Evolutionary conservation across 371 early-diverging fungal species (phyloP).

Genomic region (Apophysomyces ossiformis): DNA sequence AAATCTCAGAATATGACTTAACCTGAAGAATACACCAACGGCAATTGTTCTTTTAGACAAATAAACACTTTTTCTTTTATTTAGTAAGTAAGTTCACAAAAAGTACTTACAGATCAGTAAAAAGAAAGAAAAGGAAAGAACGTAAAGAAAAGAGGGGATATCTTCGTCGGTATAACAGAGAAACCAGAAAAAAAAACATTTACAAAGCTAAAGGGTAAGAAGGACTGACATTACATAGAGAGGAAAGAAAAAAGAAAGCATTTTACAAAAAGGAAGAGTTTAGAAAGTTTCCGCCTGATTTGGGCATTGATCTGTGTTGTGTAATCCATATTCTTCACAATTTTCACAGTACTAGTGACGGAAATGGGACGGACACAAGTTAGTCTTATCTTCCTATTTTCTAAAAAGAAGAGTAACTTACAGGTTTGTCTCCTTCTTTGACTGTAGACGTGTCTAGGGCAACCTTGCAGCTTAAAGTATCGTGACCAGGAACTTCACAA

Average conservation of each 20-base stretch:
- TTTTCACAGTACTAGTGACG: conserved; percentile 68
- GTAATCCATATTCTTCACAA: conserved; percentile 68
- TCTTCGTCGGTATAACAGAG: conserved; percentile 2
- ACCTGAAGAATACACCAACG: too few relatives aligned
- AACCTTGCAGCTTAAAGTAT: conserved; percentile 67
- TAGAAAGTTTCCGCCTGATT: conserved; percentile 68
- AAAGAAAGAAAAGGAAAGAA: too few relatives aligned
- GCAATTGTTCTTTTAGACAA: too few relatives aligned
- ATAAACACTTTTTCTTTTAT: too few relatives aligned
- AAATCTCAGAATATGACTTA: too few relatives aligned
- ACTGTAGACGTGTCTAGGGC: conserved; percentile 22
- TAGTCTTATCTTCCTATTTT: neutral
- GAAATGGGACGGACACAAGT: neutral
- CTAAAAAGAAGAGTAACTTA: conserved; percentile 6
- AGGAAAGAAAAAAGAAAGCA: neutral
- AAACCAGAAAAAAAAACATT: conserved; percentile 10
- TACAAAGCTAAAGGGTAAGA: conserved; percentile 13
- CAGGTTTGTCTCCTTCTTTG: conserved; percentile 14
- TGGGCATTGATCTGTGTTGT: conserved; percentile 73
- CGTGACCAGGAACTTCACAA: conserved; percentile 72
- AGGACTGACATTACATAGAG: conserved; percentile 10
- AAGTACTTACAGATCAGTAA: too few relatives aligned
- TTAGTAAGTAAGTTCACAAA: too few relatives aligned
- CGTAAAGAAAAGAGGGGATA: conserved; percentile 2
- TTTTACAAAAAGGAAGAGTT: conserved; percentile 13